Evolutionary conservation across 306 rosid genomes (phyloP).

Genomic region (Castanea sativa): DNA sequence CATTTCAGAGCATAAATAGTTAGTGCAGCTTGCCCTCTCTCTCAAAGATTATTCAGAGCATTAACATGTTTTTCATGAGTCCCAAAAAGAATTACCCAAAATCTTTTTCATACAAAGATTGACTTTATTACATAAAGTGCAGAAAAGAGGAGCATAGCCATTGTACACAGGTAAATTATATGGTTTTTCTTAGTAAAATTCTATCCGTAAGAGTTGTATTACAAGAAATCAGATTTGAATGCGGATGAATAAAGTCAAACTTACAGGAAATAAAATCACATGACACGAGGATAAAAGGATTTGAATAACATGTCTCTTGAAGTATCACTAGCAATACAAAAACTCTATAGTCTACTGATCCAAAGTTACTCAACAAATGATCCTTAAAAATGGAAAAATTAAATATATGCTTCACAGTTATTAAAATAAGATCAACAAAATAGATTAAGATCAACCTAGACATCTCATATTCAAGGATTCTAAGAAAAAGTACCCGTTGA

Average conservation of each 20-base stretch:
- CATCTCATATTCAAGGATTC: conserved; percentile 18
- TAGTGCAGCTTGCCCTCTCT: neutral
- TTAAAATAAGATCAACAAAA: neutral
- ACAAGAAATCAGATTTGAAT: neutral
- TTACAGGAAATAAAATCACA: neutral
- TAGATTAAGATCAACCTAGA: conserved; percentile 13
- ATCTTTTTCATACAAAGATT: neutral
- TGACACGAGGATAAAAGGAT: neutral
- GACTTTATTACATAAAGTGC: neutral
- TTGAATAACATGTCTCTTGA: neutral
- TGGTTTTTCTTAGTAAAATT: neutral
- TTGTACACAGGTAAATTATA: no score
- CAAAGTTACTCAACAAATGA: neutral
- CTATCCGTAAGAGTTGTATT: neutral
- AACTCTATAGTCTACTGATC: neutral
- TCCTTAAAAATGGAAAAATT: neutral
- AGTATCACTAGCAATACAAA: neutral
- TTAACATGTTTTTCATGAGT: neutral
- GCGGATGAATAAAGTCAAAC: neutral
- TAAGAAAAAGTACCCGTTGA: conserved; percentile 51
- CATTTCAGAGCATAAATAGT: no score
- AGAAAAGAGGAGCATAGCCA: neutral
- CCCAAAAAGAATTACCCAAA: no score
- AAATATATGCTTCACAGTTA: neutral
- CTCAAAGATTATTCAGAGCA: neutral